A percentile compares a stretch with the other conserved stretches of the same genome.
Conservation (phyloP, 257 asterid species). For the Agastache rugosa region DNA sequence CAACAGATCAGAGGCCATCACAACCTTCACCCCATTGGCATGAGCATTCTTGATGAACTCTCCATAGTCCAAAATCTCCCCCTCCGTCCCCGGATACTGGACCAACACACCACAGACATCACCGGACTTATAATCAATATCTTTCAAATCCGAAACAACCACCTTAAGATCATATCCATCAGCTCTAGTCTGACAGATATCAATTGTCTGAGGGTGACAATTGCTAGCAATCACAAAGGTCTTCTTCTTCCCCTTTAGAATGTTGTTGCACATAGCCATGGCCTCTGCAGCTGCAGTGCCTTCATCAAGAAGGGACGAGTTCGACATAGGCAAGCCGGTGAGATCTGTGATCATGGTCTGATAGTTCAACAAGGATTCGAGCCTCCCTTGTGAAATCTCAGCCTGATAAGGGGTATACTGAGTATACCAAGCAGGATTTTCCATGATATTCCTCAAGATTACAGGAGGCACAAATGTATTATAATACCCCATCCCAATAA, state of each 20-base stretch:
- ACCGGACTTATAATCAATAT: constrained; percentile 74
- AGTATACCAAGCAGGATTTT: constrained; percentile 98
- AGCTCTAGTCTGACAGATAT: constrained; percentile 88
- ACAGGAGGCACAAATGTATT: constrained; percentile 90
- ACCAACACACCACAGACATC: constrained; percentile 94
- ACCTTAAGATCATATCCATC: constrained; percentile 86
- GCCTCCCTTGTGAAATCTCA: constrained; percentile 96
- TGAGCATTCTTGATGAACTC: constrained; percentile 93
- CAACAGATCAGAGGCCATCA: constrained; percentile 91
- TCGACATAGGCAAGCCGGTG: constrained; percentile 94
- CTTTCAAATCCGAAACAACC: constrained; percentile 71
- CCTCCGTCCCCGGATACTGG: constrained; percentile 99
- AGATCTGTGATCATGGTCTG: constrained; percentile 95
- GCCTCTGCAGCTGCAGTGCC: constrained; percentile 99
- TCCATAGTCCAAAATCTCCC: constrained; percentile 84
- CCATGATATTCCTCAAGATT: constrained; percentile 85
- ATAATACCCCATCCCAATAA: constrained; percentile 95
- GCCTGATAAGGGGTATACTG: constrained; percentile 99
- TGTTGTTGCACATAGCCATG: constrained; percentile 98
- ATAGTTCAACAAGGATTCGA: constrained; percentile 82
- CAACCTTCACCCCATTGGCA: constrained; percentile 92
- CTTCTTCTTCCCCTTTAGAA: constrained; percentile 83
- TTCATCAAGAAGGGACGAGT: constrained; percentile 90
- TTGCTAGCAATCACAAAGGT: constrained; percentile 88
- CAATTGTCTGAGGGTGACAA: constrained; percentile 96